Evolutionary conservation across 305 asterid species (phyloP), one percentile per base, ranked within the genome.

Genomic region (Solanum chacoense): DNA sequence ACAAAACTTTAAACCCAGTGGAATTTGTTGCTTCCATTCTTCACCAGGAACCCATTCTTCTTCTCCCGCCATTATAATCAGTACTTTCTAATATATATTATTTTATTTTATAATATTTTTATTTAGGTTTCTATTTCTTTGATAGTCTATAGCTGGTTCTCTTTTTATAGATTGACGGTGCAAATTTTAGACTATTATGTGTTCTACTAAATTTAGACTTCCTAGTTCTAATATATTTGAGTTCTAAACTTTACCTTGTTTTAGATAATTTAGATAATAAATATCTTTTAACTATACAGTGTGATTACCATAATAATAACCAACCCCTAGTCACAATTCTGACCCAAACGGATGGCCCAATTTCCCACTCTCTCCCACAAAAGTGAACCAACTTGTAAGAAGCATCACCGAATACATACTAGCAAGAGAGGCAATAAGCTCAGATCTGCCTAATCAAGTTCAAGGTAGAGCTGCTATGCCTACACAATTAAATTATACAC

Each of bases 371-470:
- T 94, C 98, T 98, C 98, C 98, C 28, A 95, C 94, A 1, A 95
- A 96, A 8, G 98, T 94, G 3, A 98, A 95, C 98, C 96, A 96
- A 7, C 98, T 97, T 1, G 98, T 96, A 20, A 96, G 95, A 77
- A 96, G 95, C 98, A 95, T 95, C 36, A 98, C 98, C 1, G 96
- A 96, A 38, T 95, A 94, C 98, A 96, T 96, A 94, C 98, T 96
- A n/a, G 95, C 98, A 3, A 96, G 93, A 37, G 98, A 96, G 93
- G 94, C 94, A 73, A 96, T 95, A 38, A 96, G 3, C 59, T 45
- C 0, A 45, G 0, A 6, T 36, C 11, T 76, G 55, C 11, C 20
- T 76, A 76, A 76, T 36, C 84, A 36, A 76, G 55, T 76, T 36
- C 55, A 76, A 76, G 8, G 20, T 36, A 36, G 20, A 36, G 31